Percentiles rank a stretch among this genome's conserved stretches.
These are phyloP conservation scores for Endocalyx cinctus DNA, from an alignment of 2,329 filamentous ascomycete genomes.

Conservation along the genomic window DNA sequence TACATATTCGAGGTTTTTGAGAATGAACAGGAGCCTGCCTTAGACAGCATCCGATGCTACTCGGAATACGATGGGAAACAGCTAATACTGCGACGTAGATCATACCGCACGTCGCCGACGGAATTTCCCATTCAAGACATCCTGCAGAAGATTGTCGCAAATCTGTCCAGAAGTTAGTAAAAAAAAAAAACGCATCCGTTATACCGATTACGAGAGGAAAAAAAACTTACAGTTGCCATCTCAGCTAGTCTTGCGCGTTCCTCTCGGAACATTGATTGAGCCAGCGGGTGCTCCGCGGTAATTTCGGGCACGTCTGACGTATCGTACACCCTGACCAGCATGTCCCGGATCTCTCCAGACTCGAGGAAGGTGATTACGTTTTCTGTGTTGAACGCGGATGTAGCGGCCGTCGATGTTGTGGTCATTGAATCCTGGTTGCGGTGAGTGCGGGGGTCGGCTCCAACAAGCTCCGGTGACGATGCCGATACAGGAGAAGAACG, in stretches of 20 bases:
- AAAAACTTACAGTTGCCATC: constrained; percentile 69
- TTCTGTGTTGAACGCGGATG: constrained; percentile 78
- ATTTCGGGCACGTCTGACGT: constrained; percentile 78
- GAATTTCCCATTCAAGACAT: no score
- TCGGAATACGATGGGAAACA: no score
- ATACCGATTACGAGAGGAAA: no score
- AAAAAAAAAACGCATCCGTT: no score
- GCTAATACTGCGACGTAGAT: no score
- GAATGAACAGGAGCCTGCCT: no score
- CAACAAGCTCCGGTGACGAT: constrained; percentile 57
- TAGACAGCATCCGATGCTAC: no score
- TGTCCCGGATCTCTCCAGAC: constrained; percentile 82
- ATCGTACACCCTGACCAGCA: constrained; percentile 88
- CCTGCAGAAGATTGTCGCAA: no score
- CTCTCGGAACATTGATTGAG: constrained; percentile 74
- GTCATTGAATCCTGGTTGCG: constrained; percentile 44
- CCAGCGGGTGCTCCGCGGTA: constrained; percentile 79
- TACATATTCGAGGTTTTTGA: no score
- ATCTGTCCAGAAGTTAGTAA: no score
- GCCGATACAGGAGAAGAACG: constrained; percentile 59
- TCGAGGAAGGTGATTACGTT: constrained; percentile 87
- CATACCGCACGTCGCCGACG: no score
- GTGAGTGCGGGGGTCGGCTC: constrained; percentile 40
- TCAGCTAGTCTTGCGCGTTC: constrained; percentile 82
- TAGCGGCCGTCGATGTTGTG: constrained; percentile 50